These are phyloP conservation scores for Eucalyptus pauciflora DNA, from an alignment of 345 rosid species.

Conservation along the genomic window DNA sequence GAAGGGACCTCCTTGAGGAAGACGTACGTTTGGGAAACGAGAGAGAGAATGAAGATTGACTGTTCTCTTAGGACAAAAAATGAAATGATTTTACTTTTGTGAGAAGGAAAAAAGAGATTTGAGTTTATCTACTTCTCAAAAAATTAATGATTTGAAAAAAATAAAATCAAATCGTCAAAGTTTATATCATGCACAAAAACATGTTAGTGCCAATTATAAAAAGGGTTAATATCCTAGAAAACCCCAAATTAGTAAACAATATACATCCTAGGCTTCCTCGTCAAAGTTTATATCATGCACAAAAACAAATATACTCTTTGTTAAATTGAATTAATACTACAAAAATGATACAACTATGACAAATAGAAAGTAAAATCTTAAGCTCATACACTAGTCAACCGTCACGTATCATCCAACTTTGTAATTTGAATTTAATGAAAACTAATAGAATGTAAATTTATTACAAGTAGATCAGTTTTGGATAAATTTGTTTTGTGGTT, in stretches of 20 bases:
- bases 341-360: too few species aligned
- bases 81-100: background rate
- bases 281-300: too few species aligned
- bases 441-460: accelerated
- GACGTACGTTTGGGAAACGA: background rate
- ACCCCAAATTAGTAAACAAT: too few species aligned
- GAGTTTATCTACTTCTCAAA: background rate
- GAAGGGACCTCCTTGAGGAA: background rate
- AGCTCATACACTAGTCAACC: too few species aligned
- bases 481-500: too few species aligned
- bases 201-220: background rate
- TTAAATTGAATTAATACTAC: too few species aligned
- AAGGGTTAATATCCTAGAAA: too few species aligned
- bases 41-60: background rate
- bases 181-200: accelerated
- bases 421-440: too few species aligned
- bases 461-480: accelerated
- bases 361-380: accelerated
- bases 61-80: accelerated
- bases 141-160: background rate
- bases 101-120: background rate
- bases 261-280: too few species aligned
- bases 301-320: too few species aligned
- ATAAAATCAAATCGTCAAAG: accelerated
- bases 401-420: accelerated